Evolutionary conservation across 805 yeast species (phyloP).

Genomic region (Dipodascus geniculatus): DNA sequence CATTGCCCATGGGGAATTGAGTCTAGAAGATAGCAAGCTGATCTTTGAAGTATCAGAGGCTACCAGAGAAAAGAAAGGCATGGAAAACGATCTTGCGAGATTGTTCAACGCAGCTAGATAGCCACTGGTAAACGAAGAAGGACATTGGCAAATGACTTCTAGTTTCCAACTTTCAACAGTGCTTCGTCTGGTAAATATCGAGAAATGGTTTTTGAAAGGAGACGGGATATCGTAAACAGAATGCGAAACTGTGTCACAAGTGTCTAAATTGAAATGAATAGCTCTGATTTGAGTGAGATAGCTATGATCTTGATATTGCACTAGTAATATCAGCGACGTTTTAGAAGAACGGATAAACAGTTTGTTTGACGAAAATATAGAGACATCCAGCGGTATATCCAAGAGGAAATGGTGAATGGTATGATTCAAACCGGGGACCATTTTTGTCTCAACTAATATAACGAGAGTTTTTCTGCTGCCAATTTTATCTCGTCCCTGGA

Average conservation of each 20-base stretch:
- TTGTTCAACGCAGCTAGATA: slow-evolving; percentile 7
- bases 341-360: background rate
- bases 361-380: background rate
- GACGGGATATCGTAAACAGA: background rate
- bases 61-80: slow-evolving; percentile 12
- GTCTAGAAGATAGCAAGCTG: slow-evolving; percentile 9
- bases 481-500: background rate
- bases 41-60: slow-evolving; percentile 10
- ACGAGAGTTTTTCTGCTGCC: background rate
- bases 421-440: background rate
- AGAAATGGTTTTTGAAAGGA: background rate
- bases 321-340: background rate
- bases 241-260: background rate
- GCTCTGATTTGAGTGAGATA: background rate
- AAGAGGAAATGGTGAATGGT: background rate
- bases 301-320: background rate
- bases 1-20: slow-evolving; percentile 14
- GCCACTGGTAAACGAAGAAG: background rate
- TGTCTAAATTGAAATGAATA: background rate
- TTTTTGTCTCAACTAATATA: background rate
- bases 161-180: background rate
- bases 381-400: background rate
- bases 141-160: background rate
- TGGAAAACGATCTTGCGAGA: slow-evolving; percentile 9
- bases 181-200: background rate